A percentile compares a stretch with the other conserved stretches of the same genome.
Evolutionary conservation across 2,329 filamentous ascomycete species (phyloP).

Genomic region (Pestalotiopsis sp.): DNA sequence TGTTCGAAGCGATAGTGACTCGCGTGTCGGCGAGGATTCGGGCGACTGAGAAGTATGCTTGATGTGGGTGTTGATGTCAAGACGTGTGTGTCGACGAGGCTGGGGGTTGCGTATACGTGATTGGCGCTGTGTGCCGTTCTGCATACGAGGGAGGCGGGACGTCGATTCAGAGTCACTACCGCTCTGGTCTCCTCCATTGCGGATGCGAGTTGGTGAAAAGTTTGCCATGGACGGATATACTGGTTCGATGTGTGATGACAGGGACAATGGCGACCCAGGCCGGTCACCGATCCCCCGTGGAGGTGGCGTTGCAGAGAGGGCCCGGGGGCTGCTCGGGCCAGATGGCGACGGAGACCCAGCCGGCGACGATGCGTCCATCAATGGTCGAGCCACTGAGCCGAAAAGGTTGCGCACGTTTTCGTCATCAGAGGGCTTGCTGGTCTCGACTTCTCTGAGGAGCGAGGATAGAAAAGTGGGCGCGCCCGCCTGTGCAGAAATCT

Average conservation of each 20-base stretch:
- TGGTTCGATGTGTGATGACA: slow-evolving; percentile 74
- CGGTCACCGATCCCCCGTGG: slow-evolving; percentile 63
- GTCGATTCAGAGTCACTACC: slow-evolving; percentile 42
- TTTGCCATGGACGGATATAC: slow-evolving; percentile 71
- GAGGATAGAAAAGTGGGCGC: slow-evolving; percentile 84
- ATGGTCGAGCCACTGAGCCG: slow-evolving; percentile 28
- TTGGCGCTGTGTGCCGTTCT: slow-evolving; percentile 31
- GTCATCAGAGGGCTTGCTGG: slow-evolving; percentile 60
- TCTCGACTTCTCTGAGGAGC: slow-evolving; percentile 84
- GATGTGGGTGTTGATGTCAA: slow-evolving; percentile 36
- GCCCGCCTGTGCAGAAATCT: not conserved
- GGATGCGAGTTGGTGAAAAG: slow-evolving; percentile 63
- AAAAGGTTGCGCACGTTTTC: slow-evolving; percentile 49
- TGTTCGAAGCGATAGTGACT: slow-evolving; percentile 72
- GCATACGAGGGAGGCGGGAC: slow-evolving; percentile 34
- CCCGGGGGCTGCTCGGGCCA: slow-evolving; percentile 67
- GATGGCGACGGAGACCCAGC: slow-evolving; percentile 67
- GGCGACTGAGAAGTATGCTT: slow-evolving; percentile 46
- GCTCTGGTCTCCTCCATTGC: slow-evolving; percentile 42
- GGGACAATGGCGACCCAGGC: slow-evolving; percentile 65
- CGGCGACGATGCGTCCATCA: slow-evolving; percentile 58
- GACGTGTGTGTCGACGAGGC: slow-evolving; percentile 46
- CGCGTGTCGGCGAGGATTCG: slow-evolving; percentile 70
- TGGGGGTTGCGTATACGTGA: slow-evolving; percentile 57
- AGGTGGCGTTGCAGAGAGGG: slow-evolving; percentile 69